Evolutionary conservation across 305 asterid genomes (phyloP).

Genomic region (Solanum chacoense): DNA sequence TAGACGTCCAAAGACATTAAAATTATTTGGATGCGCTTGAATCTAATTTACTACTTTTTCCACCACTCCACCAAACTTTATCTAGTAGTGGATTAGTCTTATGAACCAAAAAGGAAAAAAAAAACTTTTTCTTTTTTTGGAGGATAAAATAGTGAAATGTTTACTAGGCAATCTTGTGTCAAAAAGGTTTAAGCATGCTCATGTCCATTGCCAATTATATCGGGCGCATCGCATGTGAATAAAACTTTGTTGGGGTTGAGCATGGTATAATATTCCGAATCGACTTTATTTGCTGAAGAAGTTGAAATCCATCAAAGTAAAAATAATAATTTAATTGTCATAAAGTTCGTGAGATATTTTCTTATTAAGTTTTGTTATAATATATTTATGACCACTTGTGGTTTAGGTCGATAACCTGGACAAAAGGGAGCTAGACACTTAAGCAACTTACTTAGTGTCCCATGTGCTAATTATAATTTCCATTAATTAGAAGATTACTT

Average conservation of each 20-base stretch:
- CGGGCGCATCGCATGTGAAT: neutral
- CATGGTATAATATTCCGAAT: neutral
- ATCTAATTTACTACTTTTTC: neutral
- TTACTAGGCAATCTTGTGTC: neutral
- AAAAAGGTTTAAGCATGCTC: neutral
- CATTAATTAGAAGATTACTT: neutral
- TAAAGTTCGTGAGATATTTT: neutral
- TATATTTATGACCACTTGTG: neutral
- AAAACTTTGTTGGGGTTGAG: neutral
- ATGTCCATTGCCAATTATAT: neutral
- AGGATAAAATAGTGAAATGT: neutral
- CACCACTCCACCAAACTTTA: neutral
- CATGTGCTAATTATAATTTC: neutral
- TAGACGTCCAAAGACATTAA: too few species aligned
- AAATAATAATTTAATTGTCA: neutral
- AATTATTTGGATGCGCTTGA: neutral
- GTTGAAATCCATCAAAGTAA: neutral
- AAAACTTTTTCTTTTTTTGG: too few species aligned
- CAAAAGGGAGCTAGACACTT: neutral
- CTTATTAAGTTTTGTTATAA: neutral
- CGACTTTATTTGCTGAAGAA: neutral
- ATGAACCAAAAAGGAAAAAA: neutral
- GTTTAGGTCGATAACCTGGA: neutral
- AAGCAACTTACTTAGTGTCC: neutral
- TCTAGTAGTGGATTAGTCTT: neutral